Conservation (phyloP, 805 yeast species). For the Nakazawaea anatomiae region DNA sequence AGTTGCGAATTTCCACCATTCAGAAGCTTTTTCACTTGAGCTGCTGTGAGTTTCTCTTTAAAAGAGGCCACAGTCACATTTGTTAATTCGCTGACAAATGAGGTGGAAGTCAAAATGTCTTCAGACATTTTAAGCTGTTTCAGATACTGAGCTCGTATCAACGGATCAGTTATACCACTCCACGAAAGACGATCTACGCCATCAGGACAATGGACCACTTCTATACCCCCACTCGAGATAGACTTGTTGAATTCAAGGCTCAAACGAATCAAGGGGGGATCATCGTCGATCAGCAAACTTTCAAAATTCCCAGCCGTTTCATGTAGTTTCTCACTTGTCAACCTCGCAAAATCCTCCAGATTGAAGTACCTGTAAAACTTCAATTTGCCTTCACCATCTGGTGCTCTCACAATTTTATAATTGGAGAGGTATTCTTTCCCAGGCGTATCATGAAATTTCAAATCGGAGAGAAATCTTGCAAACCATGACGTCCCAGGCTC, state of each 20-base stretch:
- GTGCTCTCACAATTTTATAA: slow-evolving; percentile 47
- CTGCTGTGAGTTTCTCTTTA: slow-evolving; percentile 3
- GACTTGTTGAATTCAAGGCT: slow-evolving; percentile 12
- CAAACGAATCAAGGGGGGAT: slow-evolving; percentile 12
- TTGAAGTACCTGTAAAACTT: slow-evolving; percentile 66
- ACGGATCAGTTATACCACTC: slow-evolving; percentile 7
- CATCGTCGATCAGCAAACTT: neutral
- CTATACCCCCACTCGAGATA: neutral
- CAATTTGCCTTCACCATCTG: slow-evolving; percentile 68
- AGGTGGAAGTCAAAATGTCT: neutral
- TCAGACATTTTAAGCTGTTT: neutral
- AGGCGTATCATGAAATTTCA: neutral
- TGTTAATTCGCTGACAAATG: neutral
- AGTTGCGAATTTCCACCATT: too few relatives aligned
- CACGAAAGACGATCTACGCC: slow-evolving; percentile 4
- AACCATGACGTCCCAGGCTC: slow-evolving; percentile 51
- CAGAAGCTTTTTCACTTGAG: neutral
- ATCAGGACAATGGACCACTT: slow-evolving; percentile 5
- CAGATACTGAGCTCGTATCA: neutral
- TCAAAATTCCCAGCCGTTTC: neutral
- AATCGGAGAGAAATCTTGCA: slow-evolving; percentile 20
- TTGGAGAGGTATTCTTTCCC: slow-evolving; percentile 17
- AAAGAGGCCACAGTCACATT: neutral
- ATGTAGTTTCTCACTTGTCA: slow-evolving; percentile 19
- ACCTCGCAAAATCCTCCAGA: slow-evolving; percentile 29